phyloP scores from a whole-genome alignment of 768 basidiomycete genomes.

The Termitomyces titanicus region DNA sequence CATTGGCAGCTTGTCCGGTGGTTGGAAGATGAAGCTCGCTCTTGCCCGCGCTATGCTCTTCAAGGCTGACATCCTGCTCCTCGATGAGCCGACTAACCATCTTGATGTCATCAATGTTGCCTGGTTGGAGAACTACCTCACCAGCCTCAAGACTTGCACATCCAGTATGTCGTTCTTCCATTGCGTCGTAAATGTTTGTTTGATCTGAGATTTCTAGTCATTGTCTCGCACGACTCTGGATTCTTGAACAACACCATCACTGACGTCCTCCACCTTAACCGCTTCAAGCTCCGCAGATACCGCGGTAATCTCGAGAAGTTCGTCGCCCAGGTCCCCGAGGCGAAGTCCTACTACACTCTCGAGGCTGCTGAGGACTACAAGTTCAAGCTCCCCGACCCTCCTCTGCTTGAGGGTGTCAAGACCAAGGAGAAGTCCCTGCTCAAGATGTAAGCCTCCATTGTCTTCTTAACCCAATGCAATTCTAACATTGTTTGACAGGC shows the following conservation, averaged over 20 bases:
- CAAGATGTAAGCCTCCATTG: slow-evolving; percentile 64
- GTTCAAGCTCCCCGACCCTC: slow-evolving; percentile 97
- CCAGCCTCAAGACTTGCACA: slow-evolving; percentile 83
- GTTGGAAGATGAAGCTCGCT: slow-evolving; percentile 99
- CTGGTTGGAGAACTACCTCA: slow-evolving; percentile 95
- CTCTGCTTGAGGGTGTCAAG: slow-evolving; percentile 98
- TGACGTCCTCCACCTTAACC: slow-evolving; percentile 95
- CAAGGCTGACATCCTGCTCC: slow-evolving; percentile 94
- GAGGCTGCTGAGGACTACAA: slow-evolving; percentile 96
- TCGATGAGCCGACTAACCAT: slow-evolving; percentile 97
- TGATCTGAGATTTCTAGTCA: no score
- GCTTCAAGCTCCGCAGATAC: slow-evolving; percentile 96
- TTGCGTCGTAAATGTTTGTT: no score
- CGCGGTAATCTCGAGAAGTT: slow-evolving; percentile 94
- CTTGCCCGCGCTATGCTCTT: slow-evolving; percentile 96
- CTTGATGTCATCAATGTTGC: slow-evolving; percentile 97
- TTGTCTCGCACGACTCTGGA: slow-evolving; percentile 95
- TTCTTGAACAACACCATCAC: slow-evolving; percentile 99
- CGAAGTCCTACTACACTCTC: slow-evolving; percentile 96
- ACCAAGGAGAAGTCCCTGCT: slow-evolving; percentile 97
- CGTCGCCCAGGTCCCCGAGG: slow-evolving; percentile 92
- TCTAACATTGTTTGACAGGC: slow-evolving; percentile 29
- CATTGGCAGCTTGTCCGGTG: slow-evolving; percentile 92
- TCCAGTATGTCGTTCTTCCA: slow-evolving; percentile 56
- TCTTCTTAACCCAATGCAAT: not conserved